phyloP scores from a whole-genome alignment of 2,329 filamentous ascomycete genomes.

The Eutypella sp. region DNA sequence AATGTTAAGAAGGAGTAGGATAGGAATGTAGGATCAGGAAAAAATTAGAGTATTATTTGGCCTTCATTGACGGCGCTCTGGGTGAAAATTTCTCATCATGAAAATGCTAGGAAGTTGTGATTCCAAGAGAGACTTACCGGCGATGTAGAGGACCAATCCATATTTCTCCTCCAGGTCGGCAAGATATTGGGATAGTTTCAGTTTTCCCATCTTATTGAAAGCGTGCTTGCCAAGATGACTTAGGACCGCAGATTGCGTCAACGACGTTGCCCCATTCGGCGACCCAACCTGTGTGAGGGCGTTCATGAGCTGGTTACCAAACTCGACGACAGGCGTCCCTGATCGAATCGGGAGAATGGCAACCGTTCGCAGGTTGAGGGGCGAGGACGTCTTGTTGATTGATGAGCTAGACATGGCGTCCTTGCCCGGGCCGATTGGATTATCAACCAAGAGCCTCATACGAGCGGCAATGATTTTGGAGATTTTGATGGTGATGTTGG shows the following conservation, averaged over 20 bases:
- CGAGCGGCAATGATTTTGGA: constrained; percentile 96
- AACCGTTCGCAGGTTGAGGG: constrained; percentile 86
- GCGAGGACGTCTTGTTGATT: constrained; percentile 71
- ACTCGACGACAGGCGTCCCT: constrained; percentile 91
- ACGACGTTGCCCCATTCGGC: constrained; percentile 80
- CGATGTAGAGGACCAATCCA: constrained; percentile 89
- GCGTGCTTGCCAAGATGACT: constrained; percentile 94
- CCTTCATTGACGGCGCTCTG: constrained; percentile 51
- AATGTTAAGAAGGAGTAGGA: constrained; percentile 3
- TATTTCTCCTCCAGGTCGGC: constrained; percentile 97
- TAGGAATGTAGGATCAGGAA: constrained; percentile 47
- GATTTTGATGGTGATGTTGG: constrained; percentile 97
- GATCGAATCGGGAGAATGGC: constrained; percentile 85
- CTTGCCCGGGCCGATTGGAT: constrained; percentile 63
- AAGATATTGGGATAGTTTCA: constrained; percentile 92
- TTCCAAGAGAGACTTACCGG: constrained; percentile 47
- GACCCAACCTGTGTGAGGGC: constrained; percentile 86
- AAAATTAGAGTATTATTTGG: constrained; percentile 63
- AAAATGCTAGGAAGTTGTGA: constrained; percentile 2
- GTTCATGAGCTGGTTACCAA: constrained; percentile 81
- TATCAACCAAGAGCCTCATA: constrained; percentile 85
- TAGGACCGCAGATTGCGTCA: constrained; percentile 90
- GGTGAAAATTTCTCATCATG: constrained; percentile 50
- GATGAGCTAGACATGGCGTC: constrained; percentile 56
- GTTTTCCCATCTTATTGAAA: constrained; percentile 94